Base-by-base conservation (phyloP, 2,329 filamentous ascomycete species). In the Cytospora chrysosperma region DNA sequence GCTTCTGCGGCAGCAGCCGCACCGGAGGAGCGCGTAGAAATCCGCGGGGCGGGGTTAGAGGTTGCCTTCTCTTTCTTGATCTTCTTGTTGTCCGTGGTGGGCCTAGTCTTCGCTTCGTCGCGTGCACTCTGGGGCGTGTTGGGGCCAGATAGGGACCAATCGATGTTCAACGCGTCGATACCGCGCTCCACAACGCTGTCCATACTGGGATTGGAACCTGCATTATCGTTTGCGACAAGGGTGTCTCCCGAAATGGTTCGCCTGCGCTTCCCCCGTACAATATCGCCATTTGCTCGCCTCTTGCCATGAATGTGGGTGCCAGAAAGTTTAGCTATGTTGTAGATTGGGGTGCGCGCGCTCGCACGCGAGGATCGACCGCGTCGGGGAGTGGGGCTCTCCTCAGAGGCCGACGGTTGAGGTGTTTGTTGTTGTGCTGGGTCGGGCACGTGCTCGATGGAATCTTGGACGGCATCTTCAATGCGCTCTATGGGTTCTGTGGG, bases 271-370 rank as follows among this genome's bases (percentile, higher is more conserved):
- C 79, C 74, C 34, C 74, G 71, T 13, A 81, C 77, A 28, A 73
- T 69, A 66, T 85, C 82, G 64, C 83, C 81, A 53, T 82, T 85
- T 52, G 81, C 73, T 74, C 76, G 81, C 75, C 77, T 81, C 69
- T 82, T 85, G 57, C 82, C 86, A 68, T 89, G 86, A 51, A 82
- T 79, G 30, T 82, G 81, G 55, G 85, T 89, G 68, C 87, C 87
- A 63, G 81, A 82, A 58, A 90, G 78, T 69, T 84, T 82, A 67
- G 85, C 80, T 19, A 89, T 76, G 69, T 92, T 92, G 76, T 92
- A 92, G 19, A 87, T 83, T 15, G 84, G 81, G 21, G 85, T 77
- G 59, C 80, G 82, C n/a, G 59, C 40, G 76, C 70, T 66, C 84
- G 82, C 43, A 80, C 77, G 70, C 88, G 84, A 69, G 82, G 82